Conservation (phyloP, 192 early-diverging fungal species). For the Jimgerdemannia flammicorona region DNA sequence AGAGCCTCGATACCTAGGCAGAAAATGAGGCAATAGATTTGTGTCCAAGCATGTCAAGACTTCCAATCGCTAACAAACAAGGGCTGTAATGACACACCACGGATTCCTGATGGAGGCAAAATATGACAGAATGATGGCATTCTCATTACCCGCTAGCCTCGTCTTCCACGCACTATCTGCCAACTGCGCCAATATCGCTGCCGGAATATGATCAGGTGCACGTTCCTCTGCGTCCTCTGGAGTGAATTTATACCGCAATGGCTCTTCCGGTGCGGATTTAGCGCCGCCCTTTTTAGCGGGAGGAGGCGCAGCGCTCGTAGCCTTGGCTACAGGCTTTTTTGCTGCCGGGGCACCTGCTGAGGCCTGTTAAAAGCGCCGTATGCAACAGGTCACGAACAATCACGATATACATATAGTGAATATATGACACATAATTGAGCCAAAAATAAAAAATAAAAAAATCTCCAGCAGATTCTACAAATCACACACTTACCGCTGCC, state of each 20-base stretch:
- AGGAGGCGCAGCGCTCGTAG: constrained; percentile 21
- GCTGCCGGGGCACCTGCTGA: constrained; percentile 26
- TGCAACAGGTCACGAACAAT: too few species aligned
- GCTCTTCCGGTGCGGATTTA: constrained; percentile 49
- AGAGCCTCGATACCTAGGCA: constrained; percentile 66
- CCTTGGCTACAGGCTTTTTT: constrained; percentile 29
- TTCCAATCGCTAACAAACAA: too few species aligned
- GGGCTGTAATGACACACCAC: too few species aligned
- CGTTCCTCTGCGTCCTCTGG: constrained; percentile 68
- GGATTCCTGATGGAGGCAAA: not conserved
- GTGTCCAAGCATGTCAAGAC: too few species aligned
- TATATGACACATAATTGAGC: not conserved
- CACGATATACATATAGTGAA: too few species aligned
- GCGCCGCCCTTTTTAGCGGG: constrained; percentile 31
- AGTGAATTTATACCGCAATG: constrained; percentile 65
- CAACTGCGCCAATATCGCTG: constrained; percentile 57
- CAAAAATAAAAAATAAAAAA: too few species aligned
- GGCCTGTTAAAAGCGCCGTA: not conserved
- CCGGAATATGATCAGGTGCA: constrained; percentile 59
- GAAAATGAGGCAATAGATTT: not conserved
- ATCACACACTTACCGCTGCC: not conserved
- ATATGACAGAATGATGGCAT: not conserved
- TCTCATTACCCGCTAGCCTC: constrained; percentile 62
- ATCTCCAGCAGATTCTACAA: not conserved
- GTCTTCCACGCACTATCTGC: constrained; percentile 82